These are phyloP conservation scores for Cardamine chenopodiifolia DNA, from an alignment of 345 rosid species.

Conservation along the genomic window DNA sequence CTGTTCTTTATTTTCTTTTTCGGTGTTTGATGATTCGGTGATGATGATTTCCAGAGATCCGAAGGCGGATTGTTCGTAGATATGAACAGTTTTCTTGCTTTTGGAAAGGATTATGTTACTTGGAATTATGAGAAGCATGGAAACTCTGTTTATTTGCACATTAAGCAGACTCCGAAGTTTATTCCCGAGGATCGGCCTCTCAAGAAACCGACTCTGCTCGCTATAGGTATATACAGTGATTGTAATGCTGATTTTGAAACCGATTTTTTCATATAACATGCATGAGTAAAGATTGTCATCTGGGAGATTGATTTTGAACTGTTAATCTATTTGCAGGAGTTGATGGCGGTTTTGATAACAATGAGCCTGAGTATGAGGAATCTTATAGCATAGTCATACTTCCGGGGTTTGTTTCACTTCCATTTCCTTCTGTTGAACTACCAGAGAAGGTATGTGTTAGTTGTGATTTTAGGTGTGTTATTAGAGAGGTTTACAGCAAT, in stretches of 20 bases:
- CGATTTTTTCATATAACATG: not conserved
- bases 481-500: slow-evolving; percentile 3
- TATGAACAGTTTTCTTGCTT: slow-evolving; percentile 88
- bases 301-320: not conserved
- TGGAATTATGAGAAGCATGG: slow-evolving; percentile 96
- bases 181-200: slow-evolving; percentile 85
- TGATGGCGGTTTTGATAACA: slow-evolving; percentile 95
- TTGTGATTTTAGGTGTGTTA: slow-evolving; percentile 9
- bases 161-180: slow-evolving; percentile 73
- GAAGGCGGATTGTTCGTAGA: slow-evolving; percentile 92
- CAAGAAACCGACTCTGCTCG: slow-evolving; percentile 88
- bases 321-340: slow-evolving; percentile 53
- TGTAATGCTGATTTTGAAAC: not conserved
- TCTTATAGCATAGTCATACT: slow-evolving; percentile 66
- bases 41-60: slow-evolving; percentile 65
- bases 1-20: not conserved
- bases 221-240: slow-evolving; percentile 63
- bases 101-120: slow-evolving; percentile 78
- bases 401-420: slow-evolving; percentile 70
- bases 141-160: slow-evolving; percentile 83
- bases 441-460: slow-evolving; percentile 95
- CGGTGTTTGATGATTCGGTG: slow-evolving; percentile 17
- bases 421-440: slow-evolving; percentile 89
- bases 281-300: not conserved
- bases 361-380: slow-evolving; percentile 82